A percentile compares a stretch with the other conserved stretches of the same genome.
phyloP scores from a whole-genome alignment of 352 stramenopile species.

The Lagenidium sp. region DNA sequence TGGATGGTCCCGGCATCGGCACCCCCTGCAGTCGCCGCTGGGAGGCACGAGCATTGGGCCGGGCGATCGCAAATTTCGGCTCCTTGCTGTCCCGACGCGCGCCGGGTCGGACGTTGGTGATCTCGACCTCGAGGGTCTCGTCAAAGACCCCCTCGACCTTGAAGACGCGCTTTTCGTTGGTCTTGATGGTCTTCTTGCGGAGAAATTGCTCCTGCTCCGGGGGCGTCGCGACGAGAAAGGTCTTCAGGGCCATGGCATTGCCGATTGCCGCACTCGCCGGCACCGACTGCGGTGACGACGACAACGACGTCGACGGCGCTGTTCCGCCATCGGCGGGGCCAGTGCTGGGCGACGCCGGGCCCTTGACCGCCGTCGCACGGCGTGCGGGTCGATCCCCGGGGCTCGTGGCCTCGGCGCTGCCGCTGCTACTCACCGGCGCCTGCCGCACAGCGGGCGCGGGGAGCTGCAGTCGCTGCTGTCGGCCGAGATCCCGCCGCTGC shows the following conservation, averaged over 20 bases:
- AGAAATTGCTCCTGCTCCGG: conserved; percentile 52
- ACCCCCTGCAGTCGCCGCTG: no score
- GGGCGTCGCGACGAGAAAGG: not conserved
- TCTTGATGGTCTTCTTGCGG: conserved; percentile 18
- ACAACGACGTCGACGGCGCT: not conserved
- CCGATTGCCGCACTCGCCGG: not conserved
- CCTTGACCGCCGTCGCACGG: no score
- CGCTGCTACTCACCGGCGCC: no score
- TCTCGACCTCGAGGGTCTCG: conserved; percentile 44
- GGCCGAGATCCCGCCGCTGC: conserved; percentile 39
- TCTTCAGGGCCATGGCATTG: not conserved
- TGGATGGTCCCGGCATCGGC: no score
- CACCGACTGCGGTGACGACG: no score
- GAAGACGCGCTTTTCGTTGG: conserved; percentile 26
- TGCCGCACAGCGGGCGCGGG: conserved; percentile 5
- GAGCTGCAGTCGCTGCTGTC: conserved; percentile 33
- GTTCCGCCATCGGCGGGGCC: no score
- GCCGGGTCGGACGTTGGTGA: no score
- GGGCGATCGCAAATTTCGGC: no score
- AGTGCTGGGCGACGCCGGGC: no score
- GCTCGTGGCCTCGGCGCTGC: not conserved
- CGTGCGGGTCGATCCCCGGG: no score
- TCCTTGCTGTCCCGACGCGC: no score
- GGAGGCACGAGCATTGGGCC: no score
- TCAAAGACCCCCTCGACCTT: conserved; percentile 25